Evolutionary conservation across 2,329 filamentous ascomycete species (phyloP).

Genomic region (Cladosporium sp.): DNA sequence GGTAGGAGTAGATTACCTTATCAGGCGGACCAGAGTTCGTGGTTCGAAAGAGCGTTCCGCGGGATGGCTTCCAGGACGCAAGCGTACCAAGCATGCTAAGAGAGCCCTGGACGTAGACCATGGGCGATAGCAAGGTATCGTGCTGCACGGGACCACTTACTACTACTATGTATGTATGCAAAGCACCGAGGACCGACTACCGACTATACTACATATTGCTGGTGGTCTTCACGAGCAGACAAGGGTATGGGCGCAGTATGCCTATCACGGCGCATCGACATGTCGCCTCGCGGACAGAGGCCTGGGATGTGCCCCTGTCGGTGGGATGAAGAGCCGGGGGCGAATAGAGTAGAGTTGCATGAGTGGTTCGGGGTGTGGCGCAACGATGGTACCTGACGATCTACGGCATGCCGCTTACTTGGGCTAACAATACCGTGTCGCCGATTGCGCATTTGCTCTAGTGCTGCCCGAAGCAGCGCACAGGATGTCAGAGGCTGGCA

Average conservation of each 20-base stretch:
- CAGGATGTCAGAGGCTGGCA: not conserved
- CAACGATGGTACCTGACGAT: constrained; percentile 19
- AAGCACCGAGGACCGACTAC: not conserved
- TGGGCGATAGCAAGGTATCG: not conserved
- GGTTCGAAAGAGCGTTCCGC: not conserved
- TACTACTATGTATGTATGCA: not conserved
- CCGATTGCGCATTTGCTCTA: constrained; percentile 3
- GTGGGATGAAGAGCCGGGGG: constrained; percentile 14
- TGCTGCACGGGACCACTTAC: not conserved
- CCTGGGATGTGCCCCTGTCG: constrained; percentile 15
- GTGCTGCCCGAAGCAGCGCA: not conserved
- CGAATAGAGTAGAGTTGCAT: constrained; percentile 8
- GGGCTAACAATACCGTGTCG: not conserved
- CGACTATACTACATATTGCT: not conserved
- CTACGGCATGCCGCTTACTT: not conserved
- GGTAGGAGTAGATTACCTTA: not conserved
- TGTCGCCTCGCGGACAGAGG: constrained; percentile 15
- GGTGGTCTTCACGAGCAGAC: constrained; percentile 12
- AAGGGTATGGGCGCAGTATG: not conserved
- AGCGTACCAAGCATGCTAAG: constrained; percentile 10
- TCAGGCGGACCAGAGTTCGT: not conserved
- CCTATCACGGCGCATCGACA: constrained; percentile 15
- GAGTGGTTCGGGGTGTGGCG: constrained; percentile 11
- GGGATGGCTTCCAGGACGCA: not conserved
- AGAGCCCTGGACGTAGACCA: not conserved